Evolutionary conservation across 2,329 filamentous ascomycete species (phyloP).

Genomic region (Akanthomyces uredinophilus): DNA sequence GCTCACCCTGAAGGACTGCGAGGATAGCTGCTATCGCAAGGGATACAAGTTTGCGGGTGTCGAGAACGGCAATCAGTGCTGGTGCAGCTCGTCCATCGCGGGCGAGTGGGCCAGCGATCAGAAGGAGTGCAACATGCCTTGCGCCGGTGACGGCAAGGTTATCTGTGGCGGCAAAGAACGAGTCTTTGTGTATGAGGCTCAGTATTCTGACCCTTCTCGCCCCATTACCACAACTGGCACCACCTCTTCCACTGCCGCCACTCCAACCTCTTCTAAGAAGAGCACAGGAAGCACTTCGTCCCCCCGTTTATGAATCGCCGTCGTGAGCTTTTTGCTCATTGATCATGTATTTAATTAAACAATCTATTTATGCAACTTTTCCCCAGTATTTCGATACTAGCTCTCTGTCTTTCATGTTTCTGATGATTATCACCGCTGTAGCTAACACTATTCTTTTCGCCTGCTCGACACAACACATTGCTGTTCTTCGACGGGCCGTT

Average conservation of each 20-base stretch:
- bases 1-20: slow-evolving; percentile 30
- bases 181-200: background rate
- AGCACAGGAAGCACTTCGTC: background rate
- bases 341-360: background rate
- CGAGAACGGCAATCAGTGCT: slow-evolving; percentile 34
- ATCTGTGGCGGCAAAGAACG: background rate
- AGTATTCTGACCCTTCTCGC: background rate
- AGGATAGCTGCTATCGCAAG: slow-evolving; percentile 32
- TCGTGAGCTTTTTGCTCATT: background rate
- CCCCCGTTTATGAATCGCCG: background rate
- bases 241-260: background rate
- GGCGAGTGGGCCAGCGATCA: background rate
- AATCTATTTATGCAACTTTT: background rate
- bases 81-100: slow-evolving; percentile 31
- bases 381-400: no score
- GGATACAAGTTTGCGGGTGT: slow-evolving; percentile 35
- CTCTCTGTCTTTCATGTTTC: background rate
- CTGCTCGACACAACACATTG: no score
- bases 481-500: no score
- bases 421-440: no score
- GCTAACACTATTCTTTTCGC: no score
- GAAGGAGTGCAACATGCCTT: slow-evolving; percentile 1
- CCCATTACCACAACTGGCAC: background rate
- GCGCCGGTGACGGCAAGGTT: background rate
- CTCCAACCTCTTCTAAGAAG: background rate